Conservation (phyloP, 306 rosid genomes). For the Dryas octopetala region DNA sequence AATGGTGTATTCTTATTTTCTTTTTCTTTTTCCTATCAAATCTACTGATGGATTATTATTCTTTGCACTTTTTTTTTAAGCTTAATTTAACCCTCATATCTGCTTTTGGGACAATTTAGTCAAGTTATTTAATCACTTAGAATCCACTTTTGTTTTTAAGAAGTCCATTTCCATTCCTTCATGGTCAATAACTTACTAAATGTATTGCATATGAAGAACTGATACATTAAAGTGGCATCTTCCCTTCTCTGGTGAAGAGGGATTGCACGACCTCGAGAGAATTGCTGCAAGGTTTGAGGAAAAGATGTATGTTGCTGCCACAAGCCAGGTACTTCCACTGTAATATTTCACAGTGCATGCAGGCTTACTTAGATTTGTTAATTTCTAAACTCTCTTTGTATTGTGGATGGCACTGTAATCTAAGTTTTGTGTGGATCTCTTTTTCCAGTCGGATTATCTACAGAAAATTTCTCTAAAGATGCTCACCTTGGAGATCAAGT, state of each 20-base stretch:
- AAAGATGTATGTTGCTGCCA: constrained; percentile 54
- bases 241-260: constrained; percentile 48
- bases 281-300: constrained; percentile 72
- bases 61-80: no score
- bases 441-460: constrained; percentile 36
- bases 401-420: background rate
- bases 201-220: constrained; percentile 41
- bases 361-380: background rate
- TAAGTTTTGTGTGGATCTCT: background rate
- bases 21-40: no score
- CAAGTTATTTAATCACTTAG: background rate
- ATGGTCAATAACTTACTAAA: constrained; percentile 3
- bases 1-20: no score
- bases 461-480: constrained; percentile 41
- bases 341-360: background rate
- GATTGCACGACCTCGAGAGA: constrained; percentile 40
- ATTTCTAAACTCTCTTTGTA: background rate
- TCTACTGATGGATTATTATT: no score
- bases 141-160: background rate
- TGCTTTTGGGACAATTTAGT: background rate
- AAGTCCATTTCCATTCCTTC: background rate
- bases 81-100: no score
- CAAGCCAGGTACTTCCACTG: constrained; percentile 54
- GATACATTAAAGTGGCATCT: constrained; percentile 51
- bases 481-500: constrained; percentile 56